phyloP scores from a whole-genome alignment of 1,284 basidiomycete genomes.

The Xerocomus amazonicus region DNA sequence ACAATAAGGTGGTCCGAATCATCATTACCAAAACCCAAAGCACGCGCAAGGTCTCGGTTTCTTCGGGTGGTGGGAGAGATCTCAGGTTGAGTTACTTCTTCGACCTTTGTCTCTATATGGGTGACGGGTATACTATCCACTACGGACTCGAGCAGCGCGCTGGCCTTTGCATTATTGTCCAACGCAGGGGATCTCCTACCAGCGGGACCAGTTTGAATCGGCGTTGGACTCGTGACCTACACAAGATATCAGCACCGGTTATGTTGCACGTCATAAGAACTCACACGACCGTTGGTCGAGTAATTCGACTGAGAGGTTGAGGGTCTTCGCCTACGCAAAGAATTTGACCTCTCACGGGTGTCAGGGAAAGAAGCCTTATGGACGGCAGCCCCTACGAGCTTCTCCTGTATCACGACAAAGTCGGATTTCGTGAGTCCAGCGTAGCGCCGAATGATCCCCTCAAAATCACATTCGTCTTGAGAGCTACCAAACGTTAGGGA shows the following conservation, averaged over 20 bases:
- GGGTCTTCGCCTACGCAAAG: conserved; percentile 62
- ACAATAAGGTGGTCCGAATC: conserved; percentile 32
- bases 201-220: conserved; percentile 23
- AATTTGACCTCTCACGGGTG: conserved; percentile 53
- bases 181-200: conserved; percentile 34
- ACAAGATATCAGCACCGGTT: conserved; percentile 9
- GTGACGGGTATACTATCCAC: conserved; percentile 58
- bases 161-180: conserved; percentile 55
- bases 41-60: conserved; percentile 68
- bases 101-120: conserved; percentile 29
- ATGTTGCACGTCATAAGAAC: conserved; percentile 21
- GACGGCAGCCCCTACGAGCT: conserved; percentile 57
- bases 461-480: conserved; percentile 57
- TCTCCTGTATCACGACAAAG: conserved; percentile 68
- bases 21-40: conserved; percentile 54
- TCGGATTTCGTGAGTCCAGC: conserved; percentile 67
- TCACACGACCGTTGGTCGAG: conserved; percentile 54
- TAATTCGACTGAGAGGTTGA: conserved; percentile 80
- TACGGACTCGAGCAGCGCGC: conserved; percentile 62
- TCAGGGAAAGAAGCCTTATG: conserved; percentile 55
- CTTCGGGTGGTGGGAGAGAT: conserved; percentile 53
- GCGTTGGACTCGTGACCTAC: conserved; percentile 56
- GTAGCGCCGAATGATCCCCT: conserved; percentile 58
- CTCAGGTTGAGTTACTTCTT: conserved; percentile 26
- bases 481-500: conserved; percentile 47